A percentile compares a stretch with the other conserved stretches of the same genome.
These are phyloP conservation scores for Citrus maxima DNA, from an alignment of 345 rosid genomes.

Conservation along the genomic window DNA sequence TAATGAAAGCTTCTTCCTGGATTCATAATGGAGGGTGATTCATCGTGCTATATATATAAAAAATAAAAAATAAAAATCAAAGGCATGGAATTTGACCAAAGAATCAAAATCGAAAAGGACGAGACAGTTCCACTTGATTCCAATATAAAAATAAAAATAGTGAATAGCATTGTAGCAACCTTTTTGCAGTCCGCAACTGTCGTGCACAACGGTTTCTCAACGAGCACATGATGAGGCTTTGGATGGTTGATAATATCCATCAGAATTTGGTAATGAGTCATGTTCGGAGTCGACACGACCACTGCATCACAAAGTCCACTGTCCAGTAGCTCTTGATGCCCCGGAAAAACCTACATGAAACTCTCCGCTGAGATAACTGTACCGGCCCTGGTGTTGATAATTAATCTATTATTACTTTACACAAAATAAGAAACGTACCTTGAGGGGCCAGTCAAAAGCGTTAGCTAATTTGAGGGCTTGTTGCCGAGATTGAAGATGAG, in stretches of 20 bases:
- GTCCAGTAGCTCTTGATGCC: constrained; percentile 71
- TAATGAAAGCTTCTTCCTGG: not conserved
- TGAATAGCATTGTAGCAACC: constrained; percentile 28
- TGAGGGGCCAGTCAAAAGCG: constrained; percentile 60
- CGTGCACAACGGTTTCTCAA: constrained; percentile 96
- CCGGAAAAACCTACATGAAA: constrained; percentile 65
- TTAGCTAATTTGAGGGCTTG: constrained; percentile 53
- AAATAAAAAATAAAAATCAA: too few species aligned
- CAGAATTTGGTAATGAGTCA: constrained; percentile 84
- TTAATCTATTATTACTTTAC: not conserved
- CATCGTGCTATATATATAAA: not conserved
- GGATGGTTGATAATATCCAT: constrained; percentile 77
- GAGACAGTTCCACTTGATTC: not conserved
- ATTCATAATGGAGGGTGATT: not conserved
- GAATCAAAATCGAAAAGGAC: not conserved
- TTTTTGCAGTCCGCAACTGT: constrained; percentile 76
- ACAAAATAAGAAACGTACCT: constrained; percentile 33
- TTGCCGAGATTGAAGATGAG: constrained; percentile 70
- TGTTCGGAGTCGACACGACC: constrained; percentile 86
- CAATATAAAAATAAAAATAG: not conserved
- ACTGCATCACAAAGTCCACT: constrained; percentile 78
- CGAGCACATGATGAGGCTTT: constrained; percentile 80
- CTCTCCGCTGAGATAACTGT: not conserved
- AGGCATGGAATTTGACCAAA: not conserved
- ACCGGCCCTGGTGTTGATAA: not conserved